A percentile compares a stretch with the other conserved stretches of the same genome.
Evolutionary conservation across 2,329 filamentous ascomycete species (phyloP).

Genomic region (Diaporthe batatas): DNA sequence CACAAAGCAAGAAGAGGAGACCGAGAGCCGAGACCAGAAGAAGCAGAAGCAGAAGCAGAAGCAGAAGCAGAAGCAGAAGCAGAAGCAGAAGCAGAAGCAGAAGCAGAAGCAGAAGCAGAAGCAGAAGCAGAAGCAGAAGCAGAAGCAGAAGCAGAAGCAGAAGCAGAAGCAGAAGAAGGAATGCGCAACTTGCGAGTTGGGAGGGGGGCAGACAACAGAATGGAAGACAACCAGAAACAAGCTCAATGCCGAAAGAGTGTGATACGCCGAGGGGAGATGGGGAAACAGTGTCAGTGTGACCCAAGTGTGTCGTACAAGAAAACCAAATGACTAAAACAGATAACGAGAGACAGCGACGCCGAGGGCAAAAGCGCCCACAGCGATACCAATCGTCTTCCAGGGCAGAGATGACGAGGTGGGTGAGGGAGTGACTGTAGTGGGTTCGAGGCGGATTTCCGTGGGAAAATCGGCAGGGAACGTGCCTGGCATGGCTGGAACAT

Average conservation of each 20-base stretch:
- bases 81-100: background rate
- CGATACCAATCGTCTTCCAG: slow-evolving; percentile 38
- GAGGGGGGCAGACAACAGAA: background rate
- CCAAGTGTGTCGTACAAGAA: background rate
- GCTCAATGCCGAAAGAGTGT: slow-evolving; percentile 10
- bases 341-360: slow-evolving; percentile 39
- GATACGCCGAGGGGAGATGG: background rate
- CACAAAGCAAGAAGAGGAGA: slow-evolving; percentile 18
- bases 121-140: too few species aligned
- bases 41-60: background rate
- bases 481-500: background rate
- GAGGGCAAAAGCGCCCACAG: slow-evolving; percentile 37
- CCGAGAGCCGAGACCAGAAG: slow-evolving; percentile 18
- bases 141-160: slow-evolving; percentile 5
- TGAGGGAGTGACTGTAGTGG: slow-evolving; percentile 10
- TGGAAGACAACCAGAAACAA: background rate
- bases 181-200: background rate
- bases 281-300: slow-evolving; percentile 6
- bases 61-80: background rate
- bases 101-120: too few species aligned
- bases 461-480: slow-evolving; percentile 19
- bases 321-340: slow-evolving; percentile 23
- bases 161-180: background rate
- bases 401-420: slow-evolving; percentile 15
- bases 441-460: background rate